Base-by-base conservation (phyloP, 208 protist genomes). In the Leishmania braziliensis region DNA sequence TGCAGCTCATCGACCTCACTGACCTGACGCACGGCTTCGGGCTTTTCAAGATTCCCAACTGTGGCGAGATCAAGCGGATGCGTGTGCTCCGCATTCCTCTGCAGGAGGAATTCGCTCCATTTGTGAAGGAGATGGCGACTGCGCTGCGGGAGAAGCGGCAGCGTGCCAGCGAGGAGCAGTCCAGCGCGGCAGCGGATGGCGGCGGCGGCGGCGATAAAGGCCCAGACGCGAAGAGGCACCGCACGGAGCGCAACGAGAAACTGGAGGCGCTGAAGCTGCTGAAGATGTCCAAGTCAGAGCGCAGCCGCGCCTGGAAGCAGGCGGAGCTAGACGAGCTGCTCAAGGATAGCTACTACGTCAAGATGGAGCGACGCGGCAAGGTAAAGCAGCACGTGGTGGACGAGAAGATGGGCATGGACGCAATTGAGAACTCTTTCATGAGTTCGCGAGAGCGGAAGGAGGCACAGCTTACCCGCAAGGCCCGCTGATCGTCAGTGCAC, bases 11-110 rank as follows among this genome's bases (percentile, higher is more conserved):
- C 81, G 98, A 99, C 79, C 86, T 99, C 33, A 95, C 94, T 36
- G 94, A 98, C 73, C 93, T 99, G 50, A 97, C 97, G 43, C 93
- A 98, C 83, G 90, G 92, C 50, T 99, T 99, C 83, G 97, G 84
- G 14, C 89, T 99, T 14, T 95, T 97, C 75, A 96, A 92, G 83
- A 87, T 98, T 16, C 97, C 97, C 18, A 98, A 84, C 81, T 97
- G 95, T 78, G 93, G 94, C 46, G 95, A 98, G 80, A 97, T 98
- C 73, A 89, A 90, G 77, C 89, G 93, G 50, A 97, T 98, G 93
- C 88, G 81, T 29, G 82, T 95, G 20, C 78, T 97, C 46, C 81
- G 75, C 51, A 92, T 98, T 71, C 94, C 93, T 3, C 86, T 98
- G 63, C 94, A 97, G 83, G 89, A 89, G 26, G 94, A 98, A 85